Percentiles rank a stretch among this genome's conserved stretches.
These are phyloP conservation scores for Coelastrella sp. DNA, from an alignment of 139 green algal species.

Conservation along the genomic window DNA sequence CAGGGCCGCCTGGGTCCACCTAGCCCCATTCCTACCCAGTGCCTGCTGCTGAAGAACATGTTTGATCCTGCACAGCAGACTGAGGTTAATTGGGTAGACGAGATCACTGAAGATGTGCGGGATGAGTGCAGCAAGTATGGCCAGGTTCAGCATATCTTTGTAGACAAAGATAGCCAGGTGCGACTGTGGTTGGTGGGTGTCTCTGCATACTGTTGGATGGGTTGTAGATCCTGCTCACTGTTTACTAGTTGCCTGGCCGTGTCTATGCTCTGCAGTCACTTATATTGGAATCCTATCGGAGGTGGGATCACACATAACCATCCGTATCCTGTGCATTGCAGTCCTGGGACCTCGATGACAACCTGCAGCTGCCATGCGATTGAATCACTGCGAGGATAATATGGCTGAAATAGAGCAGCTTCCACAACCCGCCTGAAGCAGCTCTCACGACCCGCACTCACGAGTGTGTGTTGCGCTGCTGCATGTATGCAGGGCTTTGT, in stretches of 20 bases:
- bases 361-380: too few relatives aligned
- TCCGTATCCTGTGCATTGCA: too few relatives aligned
- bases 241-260: background rate
- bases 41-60: slow-evolving; percentile 97
- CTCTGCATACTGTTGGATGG: background rate
- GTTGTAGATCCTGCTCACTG: background rate
- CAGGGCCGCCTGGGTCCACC: slow-evolving; percentile 92
- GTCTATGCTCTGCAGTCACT: too few relatives aligned
- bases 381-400: too few relatives aligned
- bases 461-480: background rate
- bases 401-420: too few relatives aligned
- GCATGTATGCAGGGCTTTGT: slow-evolving; percentile 85
- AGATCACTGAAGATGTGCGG: slow-evolving; percentile 90
- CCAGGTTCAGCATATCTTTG: slow-evolving; percentile 81
- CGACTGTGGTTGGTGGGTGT: background rate
- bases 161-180: slow-evolving; percentile 88
- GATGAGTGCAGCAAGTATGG: slow-evolving; percentile 96
- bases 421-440: background rate
- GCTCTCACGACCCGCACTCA: background rate
- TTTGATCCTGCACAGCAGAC: slow-evolving; percentile 84
- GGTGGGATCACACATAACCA: too few relatives aligned
- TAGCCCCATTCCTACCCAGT: slow-evolving; percentile 92
- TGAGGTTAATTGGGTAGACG: slow-evolving; percentile 90
- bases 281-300: too few relatives aligned
- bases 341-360: too few relatives aligned